These are phyloP conservation scores for Sphaerulina vaccinii DNA, from an alignment of 2,329 filamentous ascomycete species.

Conservation along the genomic window DNA sequence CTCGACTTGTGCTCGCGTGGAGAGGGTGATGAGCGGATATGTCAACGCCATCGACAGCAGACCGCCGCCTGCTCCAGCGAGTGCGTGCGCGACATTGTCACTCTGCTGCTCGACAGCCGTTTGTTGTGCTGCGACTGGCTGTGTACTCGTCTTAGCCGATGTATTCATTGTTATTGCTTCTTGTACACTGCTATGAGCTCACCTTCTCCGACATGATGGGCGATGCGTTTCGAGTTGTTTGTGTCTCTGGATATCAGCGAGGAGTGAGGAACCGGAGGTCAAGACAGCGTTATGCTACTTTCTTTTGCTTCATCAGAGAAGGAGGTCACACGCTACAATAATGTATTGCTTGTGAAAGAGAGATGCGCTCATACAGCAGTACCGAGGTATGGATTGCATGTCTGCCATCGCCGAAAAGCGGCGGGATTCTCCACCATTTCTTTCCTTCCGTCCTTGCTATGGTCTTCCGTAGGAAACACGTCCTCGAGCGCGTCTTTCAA, in stretches of 20 bases:
- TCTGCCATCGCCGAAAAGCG: constrained; percentile 3
- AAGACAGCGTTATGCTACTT: neutral
- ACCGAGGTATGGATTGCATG: constrained; percentile 9
- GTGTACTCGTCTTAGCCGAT: constrained; percentile 11
- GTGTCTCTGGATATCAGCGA: constrained; percentile 6
- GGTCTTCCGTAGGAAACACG: neutral
- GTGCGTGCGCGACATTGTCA: constrained; percentile 94
- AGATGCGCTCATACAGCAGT: constrained; percentile 12
- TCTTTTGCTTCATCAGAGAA: neutral
- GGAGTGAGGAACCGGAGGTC: constrained; percentile 8
- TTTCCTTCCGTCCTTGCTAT: too few relatives aligned
- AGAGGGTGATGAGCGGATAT: constrained; percentile 95
- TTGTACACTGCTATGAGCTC: neutral
- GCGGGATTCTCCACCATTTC: too few relatives aligned
- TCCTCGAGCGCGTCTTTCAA: constrained; percentile 9
- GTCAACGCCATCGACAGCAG: constrained; percentile 95
- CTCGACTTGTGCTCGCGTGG: constrained; percentile 95
- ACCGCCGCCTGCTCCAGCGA: constrained; percentile 89
- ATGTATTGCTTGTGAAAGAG: constrained; percentile 4
- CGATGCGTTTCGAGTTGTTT: neutral
- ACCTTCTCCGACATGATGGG: constrained; percentile 19
- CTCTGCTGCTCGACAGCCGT: constrained; percentile 74
- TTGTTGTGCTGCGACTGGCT: constrained; percentile 35
- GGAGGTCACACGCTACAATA: neutral
- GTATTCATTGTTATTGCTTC: constrained; percentile 1